These are phyloP conservation scores for Hyaloscypha variabilis DNA, from an alignment of 495 filamentous ascomycete genomes.

Conservation along the genomic window DNA sequence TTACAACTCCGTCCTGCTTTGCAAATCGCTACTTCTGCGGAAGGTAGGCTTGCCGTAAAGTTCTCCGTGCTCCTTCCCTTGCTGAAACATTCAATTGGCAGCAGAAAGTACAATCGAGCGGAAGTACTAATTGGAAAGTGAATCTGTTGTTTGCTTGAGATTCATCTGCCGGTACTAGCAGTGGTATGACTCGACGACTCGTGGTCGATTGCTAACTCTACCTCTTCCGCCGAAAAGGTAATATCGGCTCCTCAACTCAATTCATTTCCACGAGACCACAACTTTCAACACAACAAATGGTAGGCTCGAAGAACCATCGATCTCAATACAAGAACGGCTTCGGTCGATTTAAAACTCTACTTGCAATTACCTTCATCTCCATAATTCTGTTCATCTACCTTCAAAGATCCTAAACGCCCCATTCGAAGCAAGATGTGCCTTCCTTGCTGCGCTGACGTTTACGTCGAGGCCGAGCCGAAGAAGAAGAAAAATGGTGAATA, in stretches of 20 bases:
- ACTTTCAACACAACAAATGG: background rate
- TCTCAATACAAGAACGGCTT: background rate
- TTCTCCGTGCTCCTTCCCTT: background rate
- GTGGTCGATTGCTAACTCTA: background rate
- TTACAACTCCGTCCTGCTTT: too few relatives aligned
- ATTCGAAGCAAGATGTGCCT: conserved; percentile 39
- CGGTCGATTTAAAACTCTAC: background rate
- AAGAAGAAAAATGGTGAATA: conserved; percentile 25
- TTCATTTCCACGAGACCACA: background rate
- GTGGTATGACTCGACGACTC: background rate
- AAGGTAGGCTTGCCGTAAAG: too few relatives aligned
- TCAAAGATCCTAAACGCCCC: background rate
- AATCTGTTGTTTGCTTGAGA: background rate
- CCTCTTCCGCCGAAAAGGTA: background rate
- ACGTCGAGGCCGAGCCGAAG: conserved; percentile 38
- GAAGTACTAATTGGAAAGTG: background rate
- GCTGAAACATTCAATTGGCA: background rate
- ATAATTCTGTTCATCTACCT: conserved; percentile 18
- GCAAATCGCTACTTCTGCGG: too few relatives aligned
- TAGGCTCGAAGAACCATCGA: background rate
- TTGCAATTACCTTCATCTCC: conserved; percentile 1
- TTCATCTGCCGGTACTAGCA: background rate
- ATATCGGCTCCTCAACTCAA: background rate
- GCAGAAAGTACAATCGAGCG: background rate
- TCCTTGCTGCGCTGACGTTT: conserved; percentile 42